These are phyloP conservation scores for Citrus unshiu DNA, from an alignment of 345 rosid species.

Conservation along the genomic window DNA sequence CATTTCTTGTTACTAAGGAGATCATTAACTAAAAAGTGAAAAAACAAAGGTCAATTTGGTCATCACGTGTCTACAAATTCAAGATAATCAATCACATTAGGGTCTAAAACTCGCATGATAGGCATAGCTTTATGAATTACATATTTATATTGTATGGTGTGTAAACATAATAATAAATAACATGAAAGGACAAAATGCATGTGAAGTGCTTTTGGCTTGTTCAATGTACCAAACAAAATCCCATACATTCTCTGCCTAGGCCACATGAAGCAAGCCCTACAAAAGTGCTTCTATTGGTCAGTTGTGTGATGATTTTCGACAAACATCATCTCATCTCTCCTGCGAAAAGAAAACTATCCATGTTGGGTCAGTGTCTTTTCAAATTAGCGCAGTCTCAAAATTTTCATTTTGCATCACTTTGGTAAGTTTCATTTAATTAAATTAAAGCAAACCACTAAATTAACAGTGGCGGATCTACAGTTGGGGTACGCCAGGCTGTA, in stretches of 20 bases:
- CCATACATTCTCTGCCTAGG: conserved; percentile 6
- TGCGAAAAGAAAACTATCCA: neutral
- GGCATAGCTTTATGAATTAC: neutral
- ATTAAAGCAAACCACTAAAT: neutral
- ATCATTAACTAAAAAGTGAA: too few relatives aligned
- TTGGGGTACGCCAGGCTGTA: too few relatives aligned
- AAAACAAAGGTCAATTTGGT: neutral
- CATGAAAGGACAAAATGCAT: conserved; percentile 19
- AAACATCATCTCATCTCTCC: neutral
- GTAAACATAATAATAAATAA: neutral
- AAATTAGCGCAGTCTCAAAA: neutral
- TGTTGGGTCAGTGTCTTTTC: neutral
- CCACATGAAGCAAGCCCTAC: conserved; percentile 27
- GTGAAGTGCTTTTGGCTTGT: conserved; percentile 17
- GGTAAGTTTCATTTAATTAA: neutral
- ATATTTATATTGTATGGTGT: neutral
- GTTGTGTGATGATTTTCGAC: neutral
- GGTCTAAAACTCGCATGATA: neutral
- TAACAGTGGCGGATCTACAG: too few relatives aligned
- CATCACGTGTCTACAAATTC: neutral
- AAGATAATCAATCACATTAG: neutral
- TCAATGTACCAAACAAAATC: conserved; percentile 16
- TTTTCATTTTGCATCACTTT: neutral
- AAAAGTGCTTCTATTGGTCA: conserved; percentile 13
- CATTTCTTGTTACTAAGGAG: too few relatives aligned